These are phyloP conservation scores for Dactylellina parvicollis DNA, from an alignment of 2,329 filamentous ascomycete species.

Conservation along the genomic window DNA sequence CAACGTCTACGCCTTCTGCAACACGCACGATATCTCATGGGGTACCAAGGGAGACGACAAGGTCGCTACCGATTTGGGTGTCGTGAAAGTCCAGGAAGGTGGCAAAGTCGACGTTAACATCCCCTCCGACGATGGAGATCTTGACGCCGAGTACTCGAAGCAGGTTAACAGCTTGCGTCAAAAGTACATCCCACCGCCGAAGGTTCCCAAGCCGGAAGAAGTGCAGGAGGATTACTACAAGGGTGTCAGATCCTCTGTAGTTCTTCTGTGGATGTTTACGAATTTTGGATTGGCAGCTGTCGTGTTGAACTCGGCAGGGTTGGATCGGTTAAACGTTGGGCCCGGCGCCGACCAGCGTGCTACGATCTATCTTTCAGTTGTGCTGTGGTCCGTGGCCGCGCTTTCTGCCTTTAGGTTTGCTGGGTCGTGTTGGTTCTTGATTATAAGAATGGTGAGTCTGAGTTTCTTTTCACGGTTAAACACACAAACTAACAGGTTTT, in stretches of 20 bases:
- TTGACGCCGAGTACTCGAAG: slow-evolving; percentile 92
- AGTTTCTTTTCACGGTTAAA: not conserved
- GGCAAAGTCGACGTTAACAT: slow-evolving; percentile 92
- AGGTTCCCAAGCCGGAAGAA: slow-evolving; percentile 68
- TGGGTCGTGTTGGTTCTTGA: slow-evolving; percentile 89
- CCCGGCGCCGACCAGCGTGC: slow-evolving; percentile 67
- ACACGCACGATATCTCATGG: slow-evolving; percentile 97
- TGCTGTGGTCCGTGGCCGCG: slow-evolving; percentile 88
- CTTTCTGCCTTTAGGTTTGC: slow-evolving; percentile 86
- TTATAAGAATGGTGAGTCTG: slow-evolving; percentile 81
- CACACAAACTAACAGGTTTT: slow-evolving; percentile 32
- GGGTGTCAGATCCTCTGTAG: slow-evolving; percentile 89
- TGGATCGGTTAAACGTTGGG: slow-evolving; percentile 72
- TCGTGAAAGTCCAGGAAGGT: slow-evolving; percentile 86
- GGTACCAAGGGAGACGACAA: slow-evolving; percentile 98
- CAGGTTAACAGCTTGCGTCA: slow-evolving; percentile 78
- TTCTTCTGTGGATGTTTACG: slow-evolving; percentile 94
- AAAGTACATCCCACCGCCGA: slow-evolving; percentile 77
- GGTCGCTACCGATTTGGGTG: slow-evolving; percentile 69
- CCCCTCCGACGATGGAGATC: slow-evolving; percentile 88
- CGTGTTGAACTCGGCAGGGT: slow-evolving; percentile 84
- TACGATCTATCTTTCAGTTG: slow-evolving; percentile 84
- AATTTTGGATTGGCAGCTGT: slow-evolving; percentile 89
- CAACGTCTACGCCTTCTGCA: slow-evolving; percentile 99
- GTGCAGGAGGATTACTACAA: slow-evolving; percentile 99